Evolutionary conservation across 1,284 basidiomycete species (phyloP), one percentile per base, ranked within the genome.

Genomic region (Microstroma glucosiphilum): DNA sequence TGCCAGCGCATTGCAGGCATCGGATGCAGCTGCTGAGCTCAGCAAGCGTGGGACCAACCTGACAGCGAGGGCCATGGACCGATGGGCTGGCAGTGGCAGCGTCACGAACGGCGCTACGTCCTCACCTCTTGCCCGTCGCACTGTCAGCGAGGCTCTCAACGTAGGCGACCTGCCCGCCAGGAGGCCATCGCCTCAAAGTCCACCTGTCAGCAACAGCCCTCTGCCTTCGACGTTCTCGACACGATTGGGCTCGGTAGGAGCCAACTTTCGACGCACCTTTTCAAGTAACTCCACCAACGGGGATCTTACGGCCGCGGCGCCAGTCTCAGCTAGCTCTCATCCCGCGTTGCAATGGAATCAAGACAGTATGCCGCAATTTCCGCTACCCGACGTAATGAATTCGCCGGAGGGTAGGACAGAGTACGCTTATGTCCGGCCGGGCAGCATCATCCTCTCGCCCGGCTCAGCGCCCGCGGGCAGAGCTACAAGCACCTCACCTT

Each of bases 1-100:
- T 15, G 30, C 30, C 30, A 37, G 30, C 30, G 30, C 30, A 4
- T 37, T 37, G 30, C 77, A 79, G 41, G 69, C 67, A 40, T 75
- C 73, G 56, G 72, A 79, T 49, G 69, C 76, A 4, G 76, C 72
- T 1, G 77, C 77, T 19, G 73, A 66, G 41, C 46, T 79, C 6
- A 72, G 72, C 49, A 79, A 79, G 57, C 70, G 70, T 0, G 68
- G 73, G 58, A 75, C 77, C 0, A 78, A 79, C 55, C 63, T 71
- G 25, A 73, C 71, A 1, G 77, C 76, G 13, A 74, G 70, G 57
- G 73, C 76, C 1, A 60, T 76, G 62, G 69, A 64, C 8, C 65
- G 64, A n/a, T 74, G 70, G 56, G 63, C 60, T 7, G 56, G 46
- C 37, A n/a, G 21, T 19, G 12, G 43, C 56, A 23, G 21, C 19